phyloP scores from a whole-genome alignment of 306 rosid species.

The Neltuma alba region DNA sequence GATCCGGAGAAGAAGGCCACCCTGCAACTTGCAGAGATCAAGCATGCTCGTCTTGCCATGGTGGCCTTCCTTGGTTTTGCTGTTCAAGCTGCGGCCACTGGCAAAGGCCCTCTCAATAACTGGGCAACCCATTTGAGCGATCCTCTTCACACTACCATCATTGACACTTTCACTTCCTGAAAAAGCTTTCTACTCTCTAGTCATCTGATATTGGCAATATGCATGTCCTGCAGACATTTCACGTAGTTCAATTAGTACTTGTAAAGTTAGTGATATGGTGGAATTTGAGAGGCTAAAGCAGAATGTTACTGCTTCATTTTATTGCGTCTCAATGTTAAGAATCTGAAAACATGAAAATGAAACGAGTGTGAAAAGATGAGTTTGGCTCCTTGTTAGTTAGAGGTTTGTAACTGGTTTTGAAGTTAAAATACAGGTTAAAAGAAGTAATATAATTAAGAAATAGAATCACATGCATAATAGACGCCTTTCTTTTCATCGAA shows the following conservation, averaged over 20 bases:
- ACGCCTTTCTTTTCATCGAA: too few species aligned
- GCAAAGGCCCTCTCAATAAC: constrained; percentile 94
- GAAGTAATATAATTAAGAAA: too few species aligned
- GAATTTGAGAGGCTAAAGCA: constrained; percentile 41
- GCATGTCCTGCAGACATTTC: constrained; percentile 29
- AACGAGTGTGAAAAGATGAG: not conserved
- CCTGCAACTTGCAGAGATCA: constrained; percentile 86
- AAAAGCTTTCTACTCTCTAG: not conserved
- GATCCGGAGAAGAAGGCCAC: constrained; percentile 89
- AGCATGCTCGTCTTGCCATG: constrained; percentile 96
- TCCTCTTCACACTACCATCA: constrained; percentile 98
- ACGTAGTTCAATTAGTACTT: constrained; percentile 34
- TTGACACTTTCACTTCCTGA: constrained; percentile 67
- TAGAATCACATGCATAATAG: too few species aligned
- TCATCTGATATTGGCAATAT: not conserved
- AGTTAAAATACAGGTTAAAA: not conserved
- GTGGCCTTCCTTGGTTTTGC: constrained; percentile 86
- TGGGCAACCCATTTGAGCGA: constrained; percentile 99
- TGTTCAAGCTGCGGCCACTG: constrained; percentile 87
- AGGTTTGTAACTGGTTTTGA: not conserved
- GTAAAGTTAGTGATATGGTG: constrained; percentile 32
- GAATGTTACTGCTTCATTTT: not conserved
- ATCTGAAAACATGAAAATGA: not conserved
- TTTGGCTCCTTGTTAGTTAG: not conserved
- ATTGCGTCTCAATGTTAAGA: not conserved